A percentile compares a stretch with the other conserved stretches of the same genome.
Evolutionary conservation across 441 rosid species (phyloP).

Genomic region (Syzygium syzygioides): DNA sequence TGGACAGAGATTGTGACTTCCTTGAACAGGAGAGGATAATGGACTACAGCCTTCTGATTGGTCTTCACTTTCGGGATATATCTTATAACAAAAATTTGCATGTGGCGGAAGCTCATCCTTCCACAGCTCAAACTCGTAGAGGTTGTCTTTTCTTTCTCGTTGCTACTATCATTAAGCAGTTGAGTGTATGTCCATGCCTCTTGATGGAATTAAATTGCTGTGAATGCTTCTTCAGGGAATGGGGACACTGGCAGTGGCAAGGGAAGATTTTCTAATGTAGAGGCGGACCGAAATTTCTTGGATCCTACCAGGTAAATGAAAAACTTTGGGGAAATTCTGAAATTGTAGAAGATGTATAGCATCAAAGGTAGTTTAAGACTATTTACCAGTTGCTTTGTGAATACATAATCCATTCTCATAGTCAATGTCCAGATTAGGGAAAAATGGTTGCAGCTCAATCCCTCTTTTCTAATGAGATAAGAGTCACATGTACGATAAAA

Average conservation of each 20-base stretch:
- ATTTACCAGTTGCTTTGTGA: background rate
- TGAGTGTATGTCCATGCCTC: background rate
- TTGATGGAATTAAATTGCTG: background rate
- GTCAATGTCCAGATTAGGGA: background rate
- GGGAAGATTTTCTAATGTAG: constrained; percentile 49
- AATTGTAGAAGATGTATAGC: background rate
- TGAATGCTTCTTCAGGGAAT: constrained; percentile 26
- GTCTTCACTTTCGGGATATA: constrained; percentile 79
- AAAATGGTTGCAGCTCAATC: background rate
- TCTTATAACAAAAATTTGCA: constrained; percentile 26
- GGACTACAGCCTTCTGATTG: constrained; percentile 93
- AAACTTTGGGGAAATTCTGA: background rate
- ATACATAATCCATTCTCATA: background rate
- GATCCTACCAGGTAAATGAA: constrained; percentile 58
- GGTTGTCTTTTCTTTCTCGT: constrained; percentile 30
- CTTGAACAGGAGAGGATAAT: constrained; percentile 94
- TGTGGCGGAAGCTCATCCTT: constrained; percentile 30
- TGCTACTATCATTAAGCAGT: constrained; percentile 2
- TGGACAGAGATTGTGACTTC: constrained; percentile 89
- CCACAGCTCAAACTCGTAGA: constrained; percentile 50
- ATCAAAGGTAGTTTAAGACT: background rate
- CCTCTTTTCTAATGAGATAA: background rate
- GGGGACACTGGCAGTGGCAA: constrained; percentile 32
- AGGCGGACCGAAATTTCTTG: constrained; percentile 48
- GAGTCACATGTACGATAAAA: background rate